Conservation (phyloP, 768 basidiomycete species). For the Lenzites betulinus region DNA sequence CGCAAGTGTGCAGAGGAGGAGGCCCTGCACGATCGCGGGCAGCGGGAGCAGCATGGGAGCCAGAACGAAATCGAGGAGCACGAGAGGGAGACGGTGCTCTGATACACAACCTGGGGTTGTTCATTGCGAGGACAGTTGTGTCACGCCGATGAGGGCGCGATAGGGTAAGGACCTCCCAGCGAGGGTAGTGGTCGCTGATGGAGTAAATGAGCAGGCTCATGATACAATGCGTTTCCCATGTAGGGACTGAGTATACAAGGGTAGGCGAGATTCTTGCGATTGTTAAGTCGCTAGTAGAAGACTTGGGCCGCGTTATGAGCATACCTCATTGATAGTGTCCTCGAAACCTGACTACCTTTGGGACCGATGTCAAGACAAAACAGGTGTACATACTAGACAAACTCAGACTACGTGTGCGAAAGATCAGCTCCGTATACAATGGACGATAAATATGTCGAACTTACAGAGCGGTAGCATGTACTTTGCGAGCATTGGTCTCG, state of each 20-base stretch:
- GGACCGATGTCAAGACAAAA: background rate
- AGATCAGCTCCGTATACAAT: background rate
- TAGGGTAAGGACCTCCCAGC: conserved; percentile 73
- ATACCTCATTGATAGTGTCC: conserved; percentile 87
- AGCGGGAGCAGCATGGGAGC: conserved; percentile 71
- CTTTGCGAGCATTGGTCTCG: conserved; percentile 72
- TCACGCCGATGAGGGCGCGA: background rate
- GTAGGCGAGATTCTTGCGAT: conserved; percentile 80
- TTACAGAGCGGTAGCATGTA: conserved; percentile 95
- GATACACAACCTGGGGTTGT: conserved; percentile 68
- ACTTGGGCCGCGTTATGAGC: conserved; percentile 8
- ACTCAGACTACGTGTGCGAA: conserved; percentile 53
- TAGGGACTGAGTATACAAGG: conserved; percentile 83
- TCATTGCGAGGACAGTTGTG: background rate
- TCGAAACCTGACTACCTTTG: conserved; percentile 62
- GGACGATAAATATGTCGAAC: conserved; percentile 32
- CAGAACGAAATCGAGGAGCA: conserved; percentile 89
- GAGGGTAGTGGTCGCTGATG: conserved; percentile 90
- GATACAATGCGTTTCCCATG: conserved; percentile 54
- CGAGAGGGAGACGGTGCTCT: conserved; percentile 90
- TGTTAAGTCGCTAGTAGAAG: background rate
- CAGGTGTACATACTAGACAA: conserved; percentile 51
- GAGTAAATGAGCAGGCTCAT: conserved; percentile 80
- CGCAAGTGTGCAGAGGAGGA: conserved; percentile 62
- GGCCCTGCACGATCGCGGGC: conserved; percentile 74